Conservation (phyloP, 371 early-diverging fungal genomes). For the Mucor piriformis region DNA sequence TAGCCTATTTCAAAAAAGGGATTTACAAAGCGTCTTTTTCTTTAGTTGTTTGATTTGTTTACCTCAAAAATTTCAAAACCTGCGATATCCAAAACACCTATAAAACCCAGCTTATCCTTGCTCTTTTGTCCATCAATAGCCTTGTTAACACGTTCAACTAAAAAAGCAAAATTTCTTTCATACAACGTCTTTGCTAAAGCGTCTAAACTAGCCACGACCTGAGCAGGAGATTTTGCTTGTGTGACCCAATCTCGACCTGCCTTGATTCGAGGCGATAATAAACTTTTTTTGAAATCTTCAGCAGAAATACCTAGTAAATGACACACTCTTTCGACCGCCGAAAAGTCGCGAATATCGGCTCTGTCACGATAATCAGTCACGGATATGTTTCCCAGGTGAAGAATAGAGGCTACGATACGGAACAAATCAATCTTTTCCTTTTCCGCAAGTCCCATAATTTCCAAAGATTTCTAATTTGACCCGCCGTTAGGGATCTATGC, state of each 20-base stretch:
- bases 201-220: constrained; percentile 93
- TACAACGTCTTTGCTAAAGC: constrained; percentile 95
- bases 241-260: constrained; percentile 98
- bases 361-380: constrained; percentile 81
- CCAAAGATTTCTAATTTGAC: constrained; percentile 72
- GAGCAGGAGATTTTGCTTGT: constrained; percentile 86
- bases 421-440: constrained; percentile 86
- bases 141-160: constrained; percentile 91
- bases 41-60: constrained; percentile 13
- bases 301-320: constrained; percentile 93
- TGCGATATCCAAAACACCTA: constrained; percentile 99
- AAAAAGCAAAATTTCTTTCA: constrained; percentile 95
- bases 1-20: constrained; percentile 57
- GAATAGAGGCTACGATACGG: constrained; percentile 88
- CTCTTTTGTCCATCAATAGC: constrained; percentile 79
- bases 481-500: no score
- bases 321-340: constrained; percentile 64
- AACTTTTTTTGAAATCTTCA: constrained; percentile 84
- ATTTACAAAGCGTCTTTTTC: background rate
- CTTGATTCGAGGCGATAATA: constrained; percentile 92
- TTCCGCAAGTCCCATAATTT: constrained; percentile 81
- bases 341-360: constrained; percentile 85
- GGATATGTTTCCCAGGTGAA: constrained; percentile 96
- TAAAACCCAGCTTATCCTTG: constrained; percentile 62
- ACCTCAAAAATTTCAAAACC: constrained; percentile 99